Conservation (phyloP, 106 monocot genomes). For the Xerophyta viscosa region DNA sequence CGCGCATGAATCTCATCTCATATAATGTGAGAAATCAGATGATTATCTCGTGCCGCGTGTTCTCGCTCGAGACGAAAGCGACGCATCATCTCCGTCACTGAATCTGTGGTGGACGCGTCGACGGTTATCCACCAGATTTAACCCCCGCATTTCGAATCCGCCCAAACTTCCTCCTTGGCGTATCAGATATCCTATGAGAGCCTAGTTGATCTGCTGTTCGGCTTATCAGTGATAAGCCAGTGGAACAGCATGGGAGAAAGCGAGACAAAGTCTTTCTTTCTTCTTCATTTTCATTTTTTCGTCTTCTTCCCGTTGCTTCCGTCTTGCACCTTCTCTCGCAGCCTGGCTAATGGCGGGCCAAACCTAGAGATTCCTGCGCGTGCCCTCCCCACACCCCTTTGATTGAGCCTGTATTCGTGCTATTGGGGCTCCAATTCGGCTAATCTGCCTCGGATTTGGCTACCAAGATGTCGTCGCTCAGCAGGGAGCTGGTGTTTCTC, state of each 20-base stretch:
- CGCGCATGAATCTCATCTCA: no score
- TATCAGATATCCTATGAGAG: conserved; percentile 1
- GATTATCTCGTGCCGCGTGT: no score
- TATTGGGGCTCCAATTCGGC: neutral
- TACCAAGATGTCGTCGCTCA: conserved; percentile 44
- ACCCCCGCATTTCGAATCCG: conserved; percentile 48
- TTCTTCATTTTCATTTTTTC: neutral
- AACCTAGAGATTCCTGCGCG: conserved; percentile 2
- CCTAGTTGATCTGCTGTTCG: neutral
- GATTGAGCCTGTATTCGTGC: neutral
- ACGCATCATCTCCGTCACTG: conserved; percentile 10
- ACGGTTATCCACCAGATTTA: conserved; percentile 31
- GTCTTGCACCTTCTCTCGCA: neutral
- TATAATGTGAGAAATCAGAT: no score
- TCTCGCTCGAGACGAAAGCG: no score
- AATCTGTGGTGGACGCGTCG: conserved; percentile 29
- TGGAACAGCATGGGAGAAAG: conserved; percentile 68
- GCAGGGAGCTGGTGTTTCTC: conserved; percentile 65
- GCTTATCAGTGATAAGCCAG: conserved; percentile 45
- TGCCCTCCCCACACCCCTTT: neutral
- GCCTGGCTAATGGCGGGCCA: neutral
- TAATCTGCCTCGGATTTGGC: neutral
- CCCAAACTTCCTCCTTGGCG: neutral
- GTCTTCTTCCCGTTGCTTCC: conserved; percentile 2
- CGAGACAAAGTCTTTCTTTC: conserved; percentile 19